A percentile compares a stretch with the other conserved stretches of the same genome.
Evolutionary conservation across 345 rosid species (phyloP).

Genomic region (Bretschneidera sinensis): DNA sequence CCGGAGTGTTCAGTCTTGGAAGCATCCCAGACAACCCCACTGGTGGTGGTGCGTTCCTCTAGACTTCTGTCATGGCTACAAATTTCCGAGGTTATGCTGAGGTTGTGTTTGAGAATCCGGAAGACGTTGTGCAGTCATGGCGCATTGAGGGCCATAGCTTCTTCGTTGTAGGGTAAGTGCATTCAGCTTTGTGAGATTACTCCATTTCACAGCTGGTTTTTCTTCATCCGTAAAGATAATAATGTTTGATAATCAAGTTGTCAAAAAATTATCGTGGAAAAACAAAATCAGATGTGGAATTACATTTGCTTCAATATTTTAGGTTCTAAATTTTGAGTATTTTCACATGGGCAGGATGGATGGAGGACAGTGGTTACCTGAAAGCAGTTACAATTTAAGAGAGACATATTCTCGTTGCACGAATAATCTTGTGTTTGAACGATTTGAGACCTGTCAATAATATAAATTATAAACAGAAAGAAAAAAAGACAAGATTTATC

Average conservation of each 20-base stretch:
- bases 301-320: too few relatives aligned
- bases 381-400: constrained; percentile 56
- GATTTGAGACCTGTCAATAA: too few relatives aligned
- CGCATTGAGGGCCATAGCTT: constrained; percentile 84
- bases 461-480: too few relatives aligned
- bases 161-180: constrained; percentile 82
- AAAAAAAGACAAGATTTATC: too few relatives aligned
- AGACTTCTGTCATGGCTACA: constrained; percentile 80
- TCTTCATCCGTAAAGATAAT: neutral
- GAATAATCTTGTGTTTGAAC: neutral
- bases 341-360: constrained; percentile 47
- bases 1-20: constrained; percentile 66
- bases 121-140: constrained; percentile 72
- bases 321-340: neutral
- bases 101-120: constrained; percentile 71
- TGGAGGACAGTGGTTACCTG: constrained; percentile 67
- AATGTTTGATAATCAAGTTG: too few relatives aligned
- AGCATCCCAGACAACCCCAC: constrained; percentile 63
- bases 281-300: too few relatives aligned
- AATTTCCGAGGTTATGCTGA: constrained; percentile 64
- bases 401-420: constrained; percentile 56
- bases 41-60: constrained; percentile 55
- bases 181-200: neutral
- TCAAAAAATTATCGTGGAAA: too few relatives aligned
- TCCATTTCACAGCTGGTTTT: neutral